Evolutionary conservation across 1,284 basidiomycete species (phyloP).

Genomic region (Sphaerobolus stellatus): DNA sequence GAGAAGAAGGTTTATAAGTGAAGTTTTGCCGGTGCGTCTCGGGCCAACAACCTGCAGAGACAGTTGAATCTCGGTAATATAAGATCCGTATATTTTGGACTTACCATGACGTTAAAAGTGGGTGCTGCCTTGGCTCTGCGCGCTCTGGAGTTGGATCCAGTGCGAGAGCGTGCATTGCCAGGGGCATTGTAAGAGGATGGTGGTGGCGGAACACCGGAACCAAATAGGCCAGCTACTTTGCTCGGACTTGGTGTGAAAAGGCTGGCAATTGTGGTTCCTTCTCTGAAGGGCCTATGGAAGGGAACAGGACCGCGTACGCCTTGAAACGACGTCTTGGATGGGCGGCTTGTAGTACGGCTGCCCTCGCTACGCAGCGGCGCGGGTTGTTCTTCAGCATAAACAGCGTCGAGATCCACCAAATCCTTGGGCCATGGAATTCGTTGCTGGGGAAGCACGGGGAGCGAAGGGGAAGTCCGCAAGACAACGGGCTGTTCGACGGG

Average conservation of each 20-base stretch:
- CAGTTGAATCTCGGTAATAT: no score
- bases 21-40: conserved; percentile 73
- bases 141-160: conserved; percentile 39
- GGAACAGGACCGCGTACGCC: conserved; percentile 52
- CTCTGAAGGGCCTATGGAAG: conserved; percentile 73
- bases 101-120: conserved; percentile 81
- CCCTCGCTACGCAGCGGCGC: conserved; percentile 25
- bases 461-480: conserved; percentile 66
- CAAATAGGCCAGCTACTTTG: conserved; percentile 3
- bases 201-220: conserved; percentile 10
- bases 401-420: conserved; percentile 64
- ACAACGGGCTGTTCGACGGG: conserved; percentile 38
- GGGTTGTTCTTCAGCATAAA: conserved; percentile 42
- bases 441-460: conserved; percentile 68
- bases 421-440: conserved; percentile 79
- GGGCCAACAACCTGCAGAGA: conserved; percentile 59
- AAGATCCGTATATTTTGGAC: conserved; percentile 22
- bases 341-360: conserved; percentile 48
- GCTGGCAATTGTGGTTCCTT: conserved; percentile 17
- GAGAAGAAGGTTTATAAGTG: conserved; percentile 73
- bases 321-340: conserved; percentile 59
- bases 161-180: conserved; percentile 35
- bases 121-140: conserved; percentile 60
- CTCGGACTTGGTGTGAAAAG: not conserved
- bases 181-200: conserved; percentile 29